Base-by-base conservation (phyloP, 1,284 basidiomycete species). In the Calocybe gambosa region DNA sequence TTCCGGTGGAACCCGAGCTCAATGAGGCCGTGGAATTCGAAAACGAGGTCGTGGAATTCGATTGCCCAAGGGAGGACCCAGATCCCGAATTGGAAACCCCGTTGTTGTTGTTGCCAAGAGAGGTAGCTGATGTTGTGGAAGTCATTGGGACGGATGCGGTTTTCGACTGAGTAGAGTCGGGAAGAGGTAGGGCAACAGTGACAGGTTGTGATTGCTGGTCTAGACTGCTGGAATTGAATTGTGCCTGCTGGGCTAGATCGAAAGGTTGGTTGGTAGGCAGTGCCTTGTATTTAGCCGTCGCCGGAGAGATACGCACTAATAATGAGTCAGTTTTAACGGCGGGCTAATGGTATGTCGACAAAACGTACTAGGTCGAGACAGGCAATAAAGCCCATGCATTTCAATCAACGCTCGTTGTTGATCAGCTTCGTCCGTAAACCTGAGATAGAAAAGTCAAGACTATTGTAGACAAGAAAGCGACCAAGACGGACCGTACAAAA, bases 321-420 rank as follows among this genome's bases (percentile, higher is more conserved):
- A 50, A 37, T 50, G 34, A 53, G 53, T 63, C 36, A 62, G 50
- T 59, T 55, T 65, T 59, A 63, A 58, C 58, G 4, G 12, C 54
- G 46, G 39, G n/a, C n/a, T n/a, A 51, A 52, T 34, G 37, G 26
- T 47, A 19, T 19, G 29, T 42, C 37, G 46, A 50, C 38, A 39
- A 39, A 50, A 52, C 84, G 55, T 64, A 92, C 89, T 89, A 18
- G 89, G 88, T 50, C 88, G 77, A 37, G 87, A 89, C 42, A 89
- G 73, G 59, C 89, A 91, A 57, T 90, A 90, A 6, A 91, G 70
- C 12, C 89, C 89, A 54, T 91, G 89, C 89, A 91, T 91, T 65
- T 93, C 91, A 46, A 88, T 82, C 46, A 93, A 71, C 3, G 90
- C 90, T 43, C 91, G 83, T 58, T 89, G 85, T 63, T 91, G 89